Conservation (phyloP, 148 eudicot genomes). For the Vaccinium vitisidaea region DNA sequence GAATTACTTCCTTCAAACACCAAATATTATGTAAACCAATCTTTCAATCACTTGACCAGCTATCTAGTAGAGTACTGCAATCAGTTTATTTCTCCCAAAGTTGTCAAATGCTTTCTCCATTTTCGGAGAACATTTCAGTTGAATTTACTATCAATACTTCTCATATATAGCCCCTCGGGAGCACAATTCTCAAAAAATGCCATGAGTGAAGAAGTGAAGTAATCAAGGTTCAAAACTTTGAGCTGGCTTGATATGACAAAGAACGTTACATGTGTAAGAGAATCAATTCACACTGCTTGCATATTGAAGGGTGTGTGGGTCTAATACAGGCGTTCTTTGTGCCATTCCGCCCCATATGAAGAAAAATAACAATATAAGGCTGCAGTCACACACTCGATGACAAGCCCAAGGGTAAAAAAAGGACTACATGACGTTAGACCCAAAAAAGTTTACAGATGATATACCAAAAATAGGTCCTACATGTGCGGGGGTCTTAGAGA, state of each 20-base stretch:
- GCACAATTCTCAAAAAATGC: background rate
- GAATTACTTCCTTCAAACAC: background rate
- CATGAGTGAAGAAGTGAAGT: background rate
- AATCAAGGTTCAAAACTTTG: background rate
- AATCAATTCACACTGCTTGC: background rate
- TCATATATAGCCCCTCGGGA: too few relatives aligned
- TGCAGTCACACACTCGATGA: background rate
- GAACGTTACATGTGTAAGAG: background rate
- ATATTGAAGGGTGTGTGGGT: background rate
- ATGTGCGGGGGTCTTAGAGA: background rate
- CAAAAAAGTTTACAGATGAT: background rate
- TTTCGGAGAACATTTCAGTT: background rate
- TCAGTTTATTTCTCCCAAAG: background rate
- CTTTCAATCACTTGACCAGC: background rate
- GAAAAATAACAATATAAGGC: background rate
- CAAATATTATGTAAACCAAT: background rate
- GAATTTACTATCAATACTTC: too few relatives aligned
- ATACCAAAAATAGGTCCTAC: background rate
- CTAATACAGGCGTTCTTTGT: background rate
- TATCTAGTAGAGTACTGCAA: background rate
- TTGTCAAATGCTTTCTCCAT: conserved; percentile 4
- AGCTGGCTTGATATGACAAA: background rate
- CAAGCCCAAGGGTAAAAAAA: background rate
- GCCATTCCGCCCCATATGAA: background rate
- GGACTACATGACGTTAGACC: background rate